Evolutionary conservation across 108 stramenopile species (phyloP).

Genomic region (Bacterosira constricta): DNA sequence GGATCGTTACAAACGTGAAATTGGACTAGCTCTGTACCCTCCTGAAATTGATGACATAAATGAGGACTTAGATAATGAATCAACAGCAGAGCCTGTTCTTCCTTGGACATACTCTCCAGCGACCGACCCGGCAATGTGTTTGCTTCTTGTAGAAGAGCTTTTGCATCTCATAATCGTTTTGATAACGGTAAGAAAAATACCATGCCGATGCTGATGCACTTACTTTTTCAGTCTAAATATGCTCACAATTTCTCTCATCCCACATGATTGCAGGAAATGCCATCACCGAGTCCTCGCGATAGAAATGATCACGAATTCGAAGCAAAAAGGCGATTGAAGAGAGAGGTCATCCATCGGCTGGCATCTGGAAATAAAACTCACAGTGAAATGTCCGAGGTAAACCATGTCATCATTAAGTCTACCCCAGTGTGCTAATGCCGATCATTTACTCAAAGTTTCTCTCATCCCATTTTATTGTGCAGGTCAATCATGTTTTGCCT

Average conservation of each 20-base stretch:
- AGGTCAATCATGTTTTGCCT: conserved; percentile 36
- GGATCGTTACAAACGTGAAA: conserved; percentile 61
- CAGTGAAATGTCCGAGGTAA: conserved; percentile 78
- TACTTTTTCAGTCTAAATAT: background rate
- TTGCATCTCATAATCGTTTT: conserved; percentile 73
- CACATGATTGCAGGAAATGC: conserved; percentile 52
- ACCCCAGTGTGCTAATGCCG: conserved; percentile 70
- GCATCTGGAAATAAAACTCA: conserved; percentile 85
- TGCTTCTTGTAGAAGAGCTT: conserved; percentile 72
- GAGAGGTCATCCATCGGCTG: conserved; percentile 82
- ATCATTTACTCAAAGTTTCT: no score
- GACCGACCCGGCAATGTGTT: conserved; percentile 46
- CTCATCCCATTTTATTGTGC: background rate
- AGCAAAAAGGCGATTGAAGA: conserved; percentile 68
- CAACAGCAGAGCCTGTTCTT: conserved; percentile 16
- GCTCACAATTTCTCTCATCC: background rate
- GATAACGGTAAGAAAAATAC: conserved; percentile 23
- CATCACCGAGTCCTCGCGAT: conserved; percentile 56
- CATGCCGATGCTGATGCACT: background rate
- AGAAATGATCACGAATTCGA: conserved; percentile 57
- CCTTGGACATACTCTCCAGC: conserved; percentile 74
- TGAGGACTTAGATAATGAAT: conserved; percentile 21
- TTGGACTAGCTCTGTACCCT: conserved; percentile 57
- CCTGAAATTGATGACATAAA: conserved; percentile 39
- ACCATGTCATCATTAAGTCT: no score